These are phyloP conservation scores for Phytophthora tentaculata DNA, from an alignment of 352 stramenopile species.

Conservation along the genomic window DNA sequence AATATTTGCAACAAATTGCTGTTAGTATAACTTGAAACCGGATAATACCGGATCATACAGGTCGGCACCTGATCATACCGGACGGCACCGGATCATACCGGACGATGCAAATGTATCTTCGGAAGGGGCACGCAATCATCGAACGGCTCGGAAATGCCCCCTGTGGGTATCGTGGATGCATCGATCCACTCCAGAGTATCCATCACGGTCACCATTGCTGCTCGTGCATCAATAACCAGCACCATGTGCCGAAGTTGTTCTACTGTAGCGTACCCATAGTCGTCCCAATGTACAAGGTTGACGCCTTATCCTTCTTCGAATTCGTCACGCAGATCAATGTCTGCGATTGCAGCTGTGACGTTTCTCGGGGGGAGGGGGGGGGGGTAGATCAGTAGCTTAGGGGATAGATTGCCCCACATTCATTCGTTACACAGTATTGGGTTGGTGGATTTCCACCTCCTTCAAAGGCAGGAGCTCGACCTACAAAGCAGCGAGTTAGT, in stretches of 20 bases:
- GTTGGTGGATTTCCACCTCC: neutral
- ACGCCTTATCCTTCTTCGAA: conserved; percentile 1
- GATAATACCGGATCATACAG: too few relatives aligned
- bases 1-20: too few relatives aligned
- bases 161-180: neutral
- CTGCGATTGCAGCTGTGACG: conserved; percentile 7
- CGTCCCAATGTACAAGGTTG: neutral
- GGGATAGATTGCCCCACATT: conserved; percentile 3
- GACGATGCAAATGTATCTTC: conserved; percentile 1
- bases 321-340: conserved; percentile 4
- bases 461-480: conserved; percentile 4
- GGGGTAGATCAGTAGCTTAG: neutral
- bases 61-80: neutral
- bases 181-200: conserved; percentile 7
- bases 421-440: neutral
- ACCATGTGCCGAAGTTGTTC: conserved; percentile 5
- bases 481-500: neutral
- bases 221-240: conserved; percentile 1
- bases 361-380: too few relatives aligned
- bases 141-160: neutral
- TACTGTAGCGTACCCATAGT: conserved; percentile 7
- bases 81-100: conserved; percentile 1
- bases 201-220: neutral
- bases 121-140: neutral
- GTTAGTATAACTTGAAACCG: too few relatives aligned